phyloP scores from a whole-genome alignment of 345 rosid genomes.

The Salix brachista region DNA sequence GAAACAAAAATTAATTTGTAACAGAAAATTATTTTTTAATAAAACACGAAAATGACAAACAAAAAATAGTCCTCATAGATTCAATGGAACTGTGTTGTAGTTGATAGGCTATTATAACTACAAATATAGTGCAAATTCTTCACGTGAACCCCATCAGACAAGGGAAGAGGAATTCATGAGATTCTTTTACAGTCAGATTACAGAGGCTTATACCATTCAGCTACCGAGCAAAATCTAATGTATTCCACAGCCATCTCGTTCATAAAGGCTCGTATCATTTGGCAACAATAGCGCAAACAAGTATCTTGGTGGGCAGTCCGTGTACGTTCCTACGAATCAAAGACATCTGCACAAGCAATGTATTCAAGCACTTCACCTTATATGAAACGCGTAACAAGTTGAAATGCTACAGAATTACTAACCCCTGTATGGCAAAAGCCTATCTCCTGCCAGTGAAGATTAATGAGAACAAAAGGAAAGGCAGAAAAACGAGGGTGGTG shows the following conservation, averaged over 20 bases:
- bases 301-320: neutral
- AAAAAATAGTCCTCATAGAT: no score
- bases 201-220: neutral
- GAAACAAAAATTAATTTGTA: no score
- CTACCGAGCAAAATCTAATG: neutral
- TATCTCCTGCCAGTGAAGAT: neutral
- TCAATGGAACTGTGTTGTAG: no score
- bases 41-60: no score
- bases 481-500: neutral
- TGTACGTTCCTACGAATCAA: neutral
- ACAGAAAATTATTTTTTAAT: no score
- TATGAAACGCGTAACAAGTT: neutral
- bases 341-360: neutral
- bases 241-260: no score
- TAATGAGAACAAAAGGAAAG: neutral
- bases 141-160: neutral
- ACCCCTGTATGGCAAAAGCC: neutral
- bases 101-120: no score
- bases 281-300: neutral
- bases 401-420: neutral
- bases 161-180: neutral
- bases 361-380: neutral
- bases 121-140: neutral
- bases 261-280: neutral
- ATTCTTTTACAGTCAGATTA: neutral